Base-by-base conservation (phyloP, 169 alveolate genomes). In the Perkinsus chesapeaki region DNA sequence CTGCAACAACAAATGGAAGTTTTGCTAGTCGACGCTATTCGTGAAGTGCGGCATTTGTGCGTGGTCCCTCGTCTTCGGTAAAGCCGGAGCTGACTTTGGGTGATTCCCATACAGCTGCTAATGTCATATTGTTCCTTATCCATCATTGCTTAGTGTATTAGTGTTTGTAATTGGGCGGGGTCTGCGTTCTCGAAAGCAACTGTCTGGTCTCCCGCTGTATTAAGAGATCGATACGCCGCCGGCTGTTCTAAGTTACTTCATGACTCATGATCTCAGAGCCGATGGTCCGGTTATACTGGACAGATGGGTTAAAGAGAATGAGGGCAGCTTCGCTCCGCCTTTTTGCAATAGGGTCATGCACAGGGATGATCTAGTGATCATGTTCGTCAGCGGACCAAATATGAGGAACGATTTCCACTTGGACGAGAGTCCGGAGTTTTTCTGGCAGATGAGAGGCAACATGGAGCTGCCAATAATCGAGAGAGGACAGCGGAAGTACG, bases 1-100 rank as follows among this genome's bases (percentile, higher is more conserved):
- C 92, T 99, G 99, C 95, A 97, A 96, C 38, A 96, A 98, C 94
- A 94, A 98, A 23, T 98, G 99, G 99, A 98, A 98, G 94, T 98
- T 98, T 94, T 98, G 94, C 39, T 36, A 82, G 23, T 48, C n/a
- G n/a, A n/a, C n/a, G n/a, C n/a, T n/a, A n/a, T n/a, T n/a, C n/a
- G n/a, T n/a, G n/a, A n/a, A n/a, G n/a, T n/a, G n/a, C n/a, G n/a
- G n/a, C n/a, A n/a, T n/a, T n/a, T n/a, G n/a, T n/a, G n/a, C n/a
- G n/a, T n/a, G n/a, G n/a, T n/a, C n/a, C n/a, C n/a, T n/a, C n/a
- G n/a, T n/a, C n/a, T n/a, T n/a, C n/a, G n/a, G n/a, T n/a, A n/a
- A n/a, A n/a, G n/a, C n/a, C n/a, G n/a, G n/a, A n/a, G n/a, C n/a
- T n/a, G n/a, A n/a, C n/a, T n/a, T n/a, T n/a, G n/a, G 23, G 82